Conservation (phyloP, 257 asterid species). For the Ballota nigra region DNA sequence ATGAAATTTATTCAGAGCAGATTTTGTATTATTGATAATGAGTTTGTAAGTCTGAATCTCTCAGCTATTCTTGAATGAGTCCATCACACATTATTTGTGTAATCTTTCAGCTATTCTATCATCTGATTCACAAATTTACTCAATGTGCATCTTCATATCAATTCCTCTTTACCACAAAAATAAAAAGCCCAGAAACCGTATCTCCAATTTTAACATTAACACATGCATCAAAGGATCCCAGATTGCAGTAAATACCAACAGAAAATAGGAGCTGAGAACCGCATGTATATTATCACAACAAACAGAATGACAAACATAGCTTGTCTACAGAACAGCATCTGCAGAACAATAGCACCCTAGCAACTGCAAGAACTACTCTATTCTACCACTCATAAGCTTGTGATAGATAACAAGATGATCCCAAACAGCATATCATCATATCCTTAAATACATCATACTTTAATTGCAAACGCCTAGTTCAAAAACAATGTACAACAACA, state of each 20-base stretch:
- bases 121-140: too few species aligned
- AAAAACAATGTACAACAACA: constrained; percentile 20
- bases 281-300: constrained; percentile 8
- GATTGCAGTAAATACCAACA: background rate
- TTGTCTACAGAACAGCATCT: background rate
- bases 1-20: too few species aligned
- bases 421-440: constrained; percentile 14
- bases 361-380: constrained; percentile 23
- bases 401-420: constrained; percentile 17
- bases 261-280: background rate
- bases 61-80: too few species aligned
- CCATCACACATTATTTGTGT: too few species aligned
- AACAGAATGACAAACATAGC: background rate
- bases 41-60: too few species aligned
- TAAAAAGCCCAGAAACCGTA: too few species aligned
- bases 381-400: constrained; percentile 17
- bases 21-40: too few species aligned
- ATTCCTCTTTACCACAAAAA: too few species aligned
- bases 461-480: constrained; percentile 17
- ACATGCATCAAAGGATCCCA: background rate
- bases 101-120: too few species aligned
- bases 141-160: too few species aligned
- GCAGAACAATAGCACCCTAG: background rate
- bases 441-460: constrained; percentile 19
- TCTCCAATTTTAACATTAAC: background rate